Base-by-base conservation (phyloP, 306 rosid species). In the Fragaria ananassa region DNA sequence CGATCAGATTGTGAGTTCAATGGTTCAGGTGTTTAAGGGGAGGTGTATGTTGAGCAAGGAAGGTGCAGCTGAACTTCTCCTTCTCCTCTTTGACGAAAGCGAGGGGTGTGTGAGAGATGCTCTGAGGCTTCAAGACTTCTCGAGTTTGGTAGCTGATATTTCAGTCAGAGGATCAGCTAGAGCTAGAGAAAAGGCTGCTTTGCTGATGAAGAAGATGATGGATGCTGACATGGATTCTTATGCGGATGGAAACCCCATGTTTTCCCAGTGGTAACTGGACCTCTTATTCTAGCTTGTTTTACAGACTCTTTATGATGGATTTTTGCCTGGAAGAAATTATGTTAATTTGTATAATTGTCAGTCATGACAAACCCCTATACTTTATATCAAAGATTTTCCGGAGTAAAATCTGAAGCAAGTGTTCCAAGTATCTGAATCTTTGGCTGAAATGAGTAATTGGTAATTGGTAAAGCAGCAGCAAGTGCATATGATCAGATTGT, bases 31-130 rank as follows among this genome's bases (percentile, higher is more conserved):
- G 81, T 45, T 94, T 80, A 86, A 80, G 79, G 78, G 91, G 46
- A 87, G 93, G 88, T 87, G 93, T 63, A 80, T 87, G 91, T 39
- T 86, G 86, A 86, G 97, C 37, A 91, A 91, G 61, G 98, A 94
- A 51, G 97, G 97, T 4, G 95, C 91, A 7, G 77, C 86, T 14
- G 97, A 94, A 67, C 87, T 94, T 31, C 96, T 91, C 54, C 50
- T 85, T 34, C 81, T 89, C 21, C 89, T 94, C 41, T 91, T 91
- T 19, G 91, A 94, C 17, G 97, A 91, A 12, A 88, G 89, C 47
- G 91, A 91, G 50, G 86, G 64, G 0, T 86, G 85, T 21, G 70
- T 87, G 12, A 82, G 72, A 47, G 96, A 90, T 57, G 89, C 96
- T 72, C 35, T 86, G 70, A 44, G 77, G 82, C 49, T 85, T 64